These are phyloP conservation scores for Nothophoma quercina DNA, from an alignment of 2,329 filamentous ascomycete species.

Conservation along the genomic window DNA sequence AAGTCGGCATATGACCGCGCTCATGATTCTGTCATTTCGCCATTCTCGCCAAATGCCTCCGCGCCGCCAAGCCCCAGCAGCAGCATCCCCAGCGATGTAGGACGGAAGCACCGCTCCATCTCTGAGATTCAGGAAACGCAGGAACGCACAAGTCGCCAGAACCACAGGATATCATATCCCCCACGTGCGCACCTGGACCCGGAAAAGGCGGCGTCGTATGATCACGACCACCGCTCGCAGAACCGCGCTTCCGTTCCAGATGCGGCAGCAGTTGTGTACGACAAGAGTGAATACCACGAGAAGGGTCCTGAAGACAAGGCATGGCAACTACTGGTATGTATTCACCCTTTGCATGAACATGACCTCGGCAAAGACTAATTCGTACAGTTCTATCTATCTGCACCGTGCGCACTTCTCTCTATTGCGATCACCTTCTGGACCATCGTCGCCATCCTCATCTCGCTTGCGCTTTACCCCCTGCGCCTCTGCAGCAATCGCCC, in stretches of 20 bases:
- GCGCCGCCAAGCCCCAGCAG: conserved; percentile 46
- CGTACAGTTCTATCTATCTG: conserved; percentile 60
- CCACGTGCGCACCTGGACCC: conserved; percentile 43
- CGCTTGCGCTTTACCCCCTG: conserved; percentile 59
- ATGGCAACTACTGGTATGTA: conserved; percentile 53
- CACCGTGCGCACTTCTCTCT: conserved; percentile 63
- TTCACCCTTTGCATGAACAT: background rate
- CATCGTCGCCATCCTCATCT: conserved; percentile 56
- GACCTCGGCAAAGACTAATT: background rate
- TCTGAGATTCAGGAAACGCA: conserved; percentile 24
- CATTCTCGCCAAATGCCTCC: conserved; percentile 44
- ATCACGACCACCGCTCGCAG: conserved; percentile 26
- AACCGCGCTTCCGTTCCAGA: conserved; percentile 32
- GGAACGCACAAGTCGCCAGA: background rate
- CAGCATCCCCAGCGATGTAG: conserved; percentile 39
- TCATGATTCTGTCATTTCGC: conserved; percentile 51
- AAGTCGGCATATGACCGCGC: conserved; percentile 33
- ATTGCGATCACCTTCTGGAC: conserved; percentile 63
- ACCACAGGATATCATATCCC: conserved; percentile 26
- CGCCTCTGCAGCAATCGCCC: conserved; percentile 61
- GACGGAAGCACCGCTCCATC: conserved; percentile 25
- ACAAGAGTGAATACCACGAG: conserved; percentile 49
- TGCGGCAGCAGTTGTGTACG: conserved; percentile 36
- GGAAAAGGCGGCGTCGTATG: conserved; percentile 39
- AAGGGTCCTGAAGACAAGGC: conserved; percentile 53